Conservation (phyloP, 257 asterid genomes). For the Scutellaria minor region DNA sequence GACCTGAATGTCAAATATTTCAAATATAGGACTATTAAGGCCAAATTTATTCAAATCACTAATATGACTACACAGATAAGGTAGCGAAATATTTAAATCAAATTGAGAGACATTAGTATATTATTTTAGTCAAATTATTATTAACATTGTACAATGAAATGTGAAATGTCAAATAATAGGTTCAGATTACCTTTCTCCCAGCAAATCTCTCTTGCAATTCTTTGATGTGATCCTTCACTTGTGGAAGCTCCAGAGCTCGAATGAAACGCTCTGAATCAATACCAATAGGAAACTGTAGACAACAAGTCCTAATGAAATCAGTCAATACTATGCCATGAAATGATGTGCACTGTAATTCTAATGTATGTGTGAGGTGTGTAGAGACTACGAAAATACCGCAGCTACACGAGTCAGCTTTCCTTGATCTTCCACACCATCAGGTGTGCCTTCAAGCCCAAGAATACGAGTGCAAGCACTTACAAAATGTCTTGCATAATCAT, state of each 20-base stretch:
- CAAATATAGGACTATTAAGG: not conserved
- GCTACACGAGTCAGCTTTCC: constrained; percentile 91
- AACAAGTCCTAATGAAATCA: constrained; percentile 41
- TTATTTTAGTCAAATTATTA: not conserved
- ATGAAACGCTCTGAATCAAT: constrained; percentile 89
- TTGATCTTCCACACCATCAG: constrained; percentile 96
- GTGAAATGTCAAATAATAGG: not conserved
- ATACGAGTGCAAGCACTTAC: constrained; percentile 95
- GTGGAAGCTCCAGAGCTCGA: constrained; percentile 82
- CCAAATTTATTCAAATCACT: constrained; percentile 5
- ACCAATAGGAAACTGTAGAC: constrained; percentile 90
- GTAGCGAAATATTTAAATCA: constrained; percentile 1
- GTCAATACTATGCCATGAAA: not conserved
- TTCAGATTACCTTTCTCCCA: constrained; percentile 69
- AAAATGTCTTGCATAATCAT: constrained; percentile 89
- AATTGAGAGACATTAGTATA: not conserved
- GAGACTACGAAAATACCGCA: constrained; percentile 61
- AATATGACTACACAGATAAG: not conserved
- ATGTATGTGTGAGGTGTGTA: constrained; percentile 30
- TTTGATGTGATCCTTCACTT: constrained; percentile 69
- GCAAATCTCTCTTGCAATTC: constrained; percentile 86
- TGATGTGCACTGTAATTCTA: constrained; percentile 4
- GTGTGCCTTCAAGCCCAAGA: constrained; percentile 96
- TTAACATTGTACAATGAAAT: constrained; percentile 17
- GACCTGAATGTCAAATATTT: not conserved